A percentile compares a stretch with the other conserved stretches of the same genome.
Conservation (phyloP, 805 yeast genomes). For the Wickerhamomyces sydowiorum region DNA sequence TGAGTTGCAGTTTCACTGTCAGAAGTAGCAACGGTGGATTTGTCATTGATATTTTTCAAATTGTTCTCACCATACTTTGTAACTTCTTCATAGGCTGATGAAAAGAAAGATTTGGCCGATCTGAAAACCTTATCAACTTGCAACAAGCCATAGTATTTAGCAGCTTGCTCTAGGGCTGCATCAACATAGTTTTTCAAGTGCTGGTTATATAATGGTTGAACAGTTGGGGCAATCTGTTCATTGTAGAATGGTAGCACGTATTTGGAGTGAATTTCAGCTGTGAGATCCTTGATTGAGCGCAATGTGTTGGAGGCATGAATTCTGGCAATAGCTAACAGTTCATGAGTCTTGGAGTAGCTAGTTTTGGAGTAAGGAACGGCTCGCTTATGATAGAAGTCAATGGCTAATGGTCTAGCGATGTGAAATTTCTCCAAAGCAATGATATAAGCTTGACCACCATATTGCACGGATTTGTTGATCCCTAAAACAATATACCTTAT, state of each 20-base stretch:
- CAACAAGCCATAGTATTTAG: constrained; percentile 12
- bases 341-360: background rate
- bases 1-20: constrained; percentile 13
- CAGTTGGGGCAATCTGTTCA: background rate
- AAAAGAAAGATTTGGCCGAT: constrained; percentile 10
- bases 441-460: background rate
- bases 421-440: background rate
- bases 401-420: constrained; percentile 4
- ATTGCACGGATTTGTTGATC: background rate
- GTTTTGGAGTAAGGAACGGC: constrained; percentile 3
- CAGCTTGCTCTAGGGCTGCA: background rate
- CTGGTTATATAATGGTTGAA: constrained; percentile 3
- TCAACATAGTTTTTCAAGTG: constrained; percentile 8
- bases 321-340: background rate
- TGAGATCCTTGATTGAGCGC: background rate
- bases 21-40: constrained; percentile 6
- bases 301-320: background rate
- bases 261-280: constrained; percentile 2
- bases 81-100: constrained; percentile 13
- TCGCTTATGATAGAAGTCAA: constrained; percentile 3
- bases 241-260: constrained; percentile 3
- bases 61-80: background rate
- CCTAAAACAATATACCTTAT: background rate
- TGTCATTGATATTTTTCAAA: background rate
- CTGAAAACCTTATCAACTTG: constrained; percentile 14